A percentile compares a stretch with the other conserved stretches of the same genome.
phyloP scores from a whole-genome alignment of 768 basidiomycete genomes.

The Tulasnella sp. region DNA sequence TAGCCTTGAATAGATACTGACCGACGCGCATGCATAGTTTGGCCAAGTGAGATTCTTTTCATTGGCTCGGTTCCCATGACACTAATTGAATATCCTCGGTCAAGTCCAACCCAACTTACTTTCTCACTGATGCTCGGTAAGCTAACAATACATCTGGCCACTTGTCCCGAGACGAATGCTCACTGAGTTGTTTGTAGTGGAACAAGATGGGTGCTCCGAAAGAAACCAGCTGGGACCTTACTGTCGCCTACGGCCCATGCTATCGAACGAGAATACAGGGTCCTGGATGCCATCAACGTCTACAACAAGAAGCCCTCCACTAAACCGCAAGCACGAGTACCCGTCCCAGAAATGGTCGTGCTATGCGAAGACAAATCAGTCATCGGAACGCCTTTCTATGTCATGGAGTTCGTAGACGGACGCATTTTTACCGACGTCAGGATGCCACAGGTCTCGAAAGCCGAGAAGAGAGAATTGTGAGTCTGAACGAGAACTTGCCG shows the following conservation, averaged over 20 bases:
- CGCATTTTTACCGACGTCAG: conserved; percentile 82
- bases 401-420: conserved; percentile 94
- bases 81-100: not conserved
- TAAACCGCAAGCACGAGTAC: conserved; percentile 45
- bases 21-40: conserved; percentile 41
- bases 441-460: conserved; percentile 56
- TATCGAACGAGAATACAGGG: conserved; percentile 84
- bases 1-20: conserved; percentile 1
- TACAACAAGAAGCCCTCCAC: conserved; percentile 54
- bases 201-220: conserved; percentile 71
- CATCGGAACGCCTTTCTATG: conserved; percentile 85
- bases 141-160: conserved; percentile 20
- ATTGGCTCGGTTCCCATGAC: not conserved
- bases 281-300: conserved; percentile 64
- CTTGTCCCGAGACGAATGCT: not conserved
- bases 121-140: conserved; percentile 68
- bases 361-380: conserved; percentile 70
- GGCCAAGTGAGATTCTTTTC: conserved; percentile 56
- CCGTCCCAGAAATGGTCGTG: conserved; percentile 74
- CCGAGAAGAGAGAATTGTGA: conserved; percentile 63
- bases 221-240: conserved; percentile 83
- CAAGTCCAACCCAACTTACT: conserved; percentile 94
- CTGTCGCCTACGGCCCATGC: conserved; percentile 89
- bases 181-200: conserved; percentile 30
- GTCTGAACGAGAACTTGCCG: conserved; percentile 21